A percentile compares a stretch with the other conserved stretches of the same genome.
Evolutionary conservation across 192 early-diverging fungal genomes (phyloP).

Genomic region (Coemansia guatemalensis): DNA sequence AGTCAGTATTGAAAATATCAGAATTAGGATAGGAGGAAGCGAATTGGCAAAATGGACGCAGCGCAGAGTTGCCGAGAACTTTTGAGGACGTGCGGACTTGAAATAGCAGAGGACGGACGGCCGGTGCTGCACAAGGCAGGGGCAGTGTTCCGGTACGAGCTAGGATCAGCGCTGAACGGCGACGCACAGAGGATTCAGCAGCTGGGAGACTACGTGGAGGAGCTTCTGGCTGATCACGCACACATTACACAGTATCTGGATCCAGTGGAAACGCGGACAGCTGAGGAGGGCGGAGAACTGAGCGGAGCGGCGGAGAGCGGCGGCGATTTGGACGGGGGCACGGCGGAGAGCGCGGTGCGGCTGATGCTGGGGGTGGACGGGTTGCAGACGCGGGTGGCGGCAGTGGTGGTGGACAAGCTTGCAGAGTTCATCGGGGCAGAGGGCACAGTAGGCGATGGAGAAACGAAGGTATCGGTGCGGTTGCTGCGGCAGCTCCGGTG

Average conservation of each 20-base stretch:
- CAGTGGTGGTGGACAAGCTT: slow-evolving; percentile 59
- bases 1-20: too few relatives aligned
- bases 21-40: too few relatives aligned
- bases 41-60: neutral
- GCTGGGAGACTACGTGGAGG: slow-evolving; percentile 25
- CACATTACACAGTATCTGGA: slow-evolving; percentile 30
- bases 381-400: slow-evolving; percentile 59
- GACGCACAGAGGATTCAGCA: neutral
- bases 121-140: slow-evolving; percentile 32
- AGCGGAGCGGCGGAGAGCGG: too few relatives aligned
- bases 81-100: slow-evolving; percentile 28
- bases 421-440: slow-evolving; percentile 61
- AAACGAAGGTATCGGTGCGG: slow-evolving; percentile 56
- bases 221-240: slow-evolving; percentile 31
- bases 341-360: slow-evolving; percentile 60
- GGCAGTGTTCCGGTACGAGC: slow-evolving; percentile 33
- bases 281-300: neutral
- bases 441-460: slow-evolving; percentile 10
- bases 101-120: neutral
- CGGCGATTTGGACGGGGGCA: neutral
- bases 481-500: slow-evolving; percentile 74
- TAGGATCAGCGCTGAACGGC: slow-evolving; percentile 13
- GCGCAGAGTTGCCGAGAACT: slow-evolving; percentile 8
- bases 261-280: slow-evolving; percentile 9
- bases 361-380: slow-evolving; percentile 60